Base-by-base conservation (phyloP, 495 filamentous ascomycete species). In the Penicillium cinerascens region DNA sequence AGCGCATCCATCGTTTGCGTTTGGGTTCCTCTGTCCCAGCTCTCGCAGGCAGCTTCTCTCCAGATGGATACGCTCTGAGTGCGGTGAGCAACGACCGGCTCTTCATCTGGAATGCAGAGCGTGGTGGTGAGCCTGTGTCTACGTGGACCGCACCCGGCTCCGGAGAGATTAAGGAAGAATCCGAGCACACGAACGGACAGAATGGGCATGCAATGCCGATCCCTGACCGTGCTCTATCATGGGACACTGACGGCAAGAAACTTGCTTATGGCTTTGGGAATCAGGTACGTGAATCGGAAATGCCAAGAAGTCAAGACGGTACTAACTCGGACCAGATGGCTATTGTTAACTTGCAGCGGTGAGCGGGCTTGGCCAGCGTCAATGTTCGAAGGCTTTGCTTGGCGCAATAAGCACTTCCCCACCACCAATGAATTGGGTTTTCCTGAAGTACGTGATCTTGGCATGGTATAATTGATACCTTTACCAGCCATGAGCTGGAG, bases 221-320 rank as follows among this genome's bases (percentile, higher is more conserved):
- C 26, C 59, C 56, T 4, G 65, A 70, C 55, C 79, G 84, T 37
- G 84, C 81, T 51, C 62, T 92, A 17, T 79, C 81, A 42, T 95
- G 89, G 89, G 87, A 92, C 70, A 75, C 78, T 0, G 81, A 89
- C 64, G 87, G 88, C 2, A 82, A 86, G 57, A 85, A 82, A 61
- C 75, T 95, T 50, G 87, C 85, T 1, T 88, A 86, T 63, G 86
- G 87, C 16, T 76, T 84, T 21, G 83, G 83, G 50, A 84, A 81
- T 54, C 76, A 83, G 72, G 89, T 91, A 76, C 58, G 83, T 62
- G 23, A 22, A 5, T 41, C 13, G 4, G 37, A 20, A 16, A 37
- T 33, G 11, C 29, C 17, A 50, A 35, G 13, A 22, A 36, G 3
- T 16, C 4, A 11, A 15, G 47, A 33, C 33, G 21, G 6, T 52